Base-by-base conservation (phyloP, 176 grass and related monocot species). In the Juncus inflexus region DNA sequence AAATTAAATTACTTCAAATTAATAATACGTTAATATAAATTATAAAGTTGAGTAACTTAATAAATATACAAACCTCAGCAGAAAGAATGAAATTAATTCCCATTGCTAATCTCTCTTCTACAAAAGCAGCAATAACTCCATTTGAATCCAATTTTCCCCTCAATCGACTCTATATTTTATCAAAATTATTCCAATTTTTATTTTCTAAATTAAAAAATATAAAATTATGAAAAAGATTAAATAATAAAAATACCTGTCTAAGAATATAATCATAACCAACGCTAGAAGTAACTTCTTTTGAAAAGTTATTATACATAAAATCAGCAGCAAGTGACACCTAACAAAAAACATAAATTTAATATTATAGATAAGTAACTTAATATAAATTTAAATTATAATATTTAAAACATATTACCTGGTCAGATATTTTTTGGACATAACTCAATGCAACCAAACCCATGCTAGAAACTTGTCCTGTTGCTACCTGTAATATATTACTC, bases 321-420 rank as follows among this genome's bases (percentile, higher is more conserved):
- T 87, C 84, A 37, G 83, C 75, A 80, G 86, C 91, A 78, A 95
- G 81, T 54, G 83, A 87, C 67, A 84, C 91, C 91, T 95, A 81
- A 56, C 50, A 57, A 61, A 50, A 45, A 63, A 3, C 10, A 74
- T 15, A 5, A 41, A 57, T 35, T 65, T 64, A 15, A 4, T 35
- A 67, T 35, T 35, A 73, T 55, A 28, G 19, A 28, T 28, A 28
- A 28, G 19, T 28, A 28, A 28, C 19, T 28, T 28, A 28, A 28
- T 50, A 15, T 7, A 54, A 56, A 68, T 42, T 68, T 51, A 45
- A 70, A 64, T 7, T 41, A 64, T 10, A 68, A 37, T 65, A 1
- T 7, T 64, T 68, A 37, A 28, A 7, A 76, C n/a, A 15, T 36
- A 78, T 62, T 12, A 87, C 91, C 87, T 87, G 87, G 59, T 95